A percentile compares a stretch with the other conserved stretches of the same genome.
Evolutionary conservation across 257 asterid genomes (phyloP).

Genomic region (Solanum ahanhuiri): DNA sequence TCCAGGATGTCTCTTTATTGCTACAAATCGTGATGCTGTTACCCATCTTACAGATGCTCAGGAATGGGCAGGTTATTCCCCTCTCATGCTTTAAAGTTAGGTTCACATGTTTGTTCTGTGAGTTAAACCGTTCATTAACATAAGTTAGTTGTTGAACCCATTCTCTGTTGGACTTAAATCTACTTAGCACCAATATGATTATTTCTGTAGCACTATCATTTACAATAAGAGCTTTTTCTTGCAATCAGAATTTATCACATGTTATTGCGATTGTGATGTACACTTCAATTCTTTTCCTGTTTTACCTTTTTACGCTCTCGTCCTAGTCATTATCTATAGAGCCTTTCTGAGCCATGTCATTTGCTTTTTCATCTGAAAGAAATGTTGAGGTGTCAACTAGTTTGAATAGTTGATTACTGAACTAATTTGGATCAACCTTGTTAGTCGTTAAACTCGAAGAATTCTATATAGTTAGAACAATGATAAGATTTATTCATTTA

Average conservation of each 20-base stretch:
- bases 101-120: background rate
- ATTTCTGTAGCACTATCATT: background rate
- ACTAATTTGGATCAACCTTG: background rate
- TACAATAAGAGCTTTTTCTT: background rate
- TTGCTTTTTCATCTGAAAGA: background rate
- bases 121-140: background rate
- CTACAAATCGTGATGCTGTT: slow-evolving; percentile 96
- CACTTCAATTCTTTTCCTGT: background rate
- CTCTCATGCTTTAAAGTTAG: background rate
- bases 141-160: background rate
- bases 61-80: slow-evolving; percentile 94
- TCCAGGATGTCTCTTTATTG: slow-evolving; percentile 94
- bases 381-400: background rate
- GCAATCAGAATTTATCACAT: background rate
- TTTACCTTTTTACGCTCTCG: background rate
- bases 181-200: background rate
- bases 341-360: background rate
- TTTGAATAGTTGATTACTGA: background rate
- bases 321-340: background rate
- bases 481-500: background rate
- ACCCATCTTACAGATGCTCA: slow-evolving; percentile 99
- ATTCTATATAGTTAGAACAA: background rate
- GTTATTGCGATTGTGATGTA: background rate
- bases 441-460: background rate
- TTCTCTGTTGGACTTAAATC: background rate